phyloP scores from a whole-genome alignment of 2,329 filamentous ascomycete genomes.

The Cladosporium cucumerinum region DNA sequence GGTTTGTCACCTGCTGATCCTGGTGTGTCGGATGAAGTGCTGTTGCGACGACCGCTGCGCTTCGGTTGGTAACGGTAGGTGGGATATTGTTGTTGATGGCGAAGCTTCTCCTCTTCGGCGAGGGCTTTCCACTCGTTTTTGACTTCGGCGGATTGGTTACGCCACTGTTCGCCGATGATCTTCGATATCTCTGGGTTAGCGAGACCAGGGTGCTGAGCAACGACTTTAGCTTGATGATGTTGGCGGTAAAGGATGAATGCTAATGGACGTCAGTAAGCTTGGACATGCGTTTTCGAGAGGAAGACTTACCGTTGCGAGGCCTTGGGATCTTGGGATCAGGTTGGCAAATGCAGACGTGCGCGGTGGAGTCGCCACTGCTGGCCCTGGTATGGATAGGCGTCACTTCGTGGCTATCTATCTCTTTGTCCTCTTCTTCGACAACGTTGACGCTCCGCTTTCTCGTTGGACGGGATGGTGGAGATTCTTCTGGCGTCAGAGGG shows the following conservation, averaged over 20 bases:
- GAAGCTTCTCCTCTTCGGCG: constrained; percentile 88
- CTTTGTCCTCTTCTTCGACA: constrained; percentile 33
- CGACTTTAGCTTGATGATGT: constrained; percentile 80
- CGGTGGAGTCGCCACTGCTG: constrained; percentile 40
- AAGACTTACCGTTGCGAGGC: constrained; percentile 65
- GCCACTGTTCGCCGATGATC: constrained; percentile 93
- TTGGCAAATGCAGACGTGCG: constrained; percentile 65
- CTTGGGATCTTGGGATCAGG: constrained; percentile 69
- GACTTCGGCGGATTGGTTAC: constrained; percentile 66
- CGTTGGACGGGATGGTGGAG: constrained; percentile 32
- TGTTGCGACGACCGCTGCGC: constrained; percentile 45
- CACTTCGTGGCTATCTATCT: constrained; percentile 23
- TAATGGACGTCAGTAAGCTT: constrained; percentile 44
- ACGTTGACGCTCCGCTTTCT: constrained; percentile 33
- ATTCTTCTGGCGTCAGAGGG: constrained; percentile 37
- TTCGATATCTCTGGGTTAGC: constrained; percentile 96
- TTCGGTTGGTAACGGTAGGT: constrained; percentile 92
- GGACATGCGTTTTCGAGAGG: neutral
- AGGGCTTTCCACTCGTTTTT: constrained; percentile 86
- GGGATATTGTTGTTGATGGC: constrained; percentile 85
- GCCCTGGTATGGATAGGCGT: constrained; percentile 30
- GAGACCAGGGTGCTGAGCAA: constrained; percentile 78
- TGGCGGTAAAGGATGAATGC: constrained; percentile 98
- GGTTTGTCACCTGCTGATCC: constrained; percentile 39
- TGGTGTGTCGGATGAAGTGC: constrained; percentile 31